A percentile compares a stretch with the other conserved stretches of the same genome.
These are phyloP conservation scores for Diaporthe sp. DNA, from an alignment of 2,329 filamentous ascomycete genomes.

Conservation along the genomic window DNA sequence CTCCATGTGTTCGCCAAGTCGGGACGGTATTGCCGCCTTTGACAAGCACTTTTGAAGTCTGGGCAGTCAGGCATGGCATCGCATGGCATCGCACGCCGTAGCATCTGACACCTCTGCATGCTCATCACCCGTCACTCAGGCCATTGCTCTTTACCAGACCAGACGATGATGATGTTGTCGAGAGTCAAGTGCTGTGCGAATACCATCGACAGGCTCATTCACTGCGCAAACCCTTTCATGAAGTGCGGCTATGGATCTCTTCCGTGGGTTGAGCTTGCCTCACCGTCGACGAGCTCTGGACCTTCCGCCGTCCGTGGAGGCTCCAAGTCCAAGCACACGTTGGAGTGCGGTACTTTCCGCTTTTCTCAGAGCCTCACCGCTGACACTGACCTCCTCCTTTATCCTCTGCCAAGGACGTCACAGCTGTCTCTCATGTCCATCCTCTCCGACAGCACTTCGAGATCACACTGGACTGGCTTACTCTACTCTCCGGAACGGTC, in stretches of 20 bases:
- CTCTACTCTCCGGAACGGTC: neutral
- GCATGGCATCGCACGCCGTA: neutral
- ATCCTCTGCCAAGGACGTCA: neutral
- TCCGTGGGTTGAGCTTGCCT: neutral
- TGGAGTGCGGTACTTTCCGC: neutral
- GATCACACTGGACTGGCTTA: neutral
- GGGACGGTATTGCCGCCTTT: conserved; percentile 1
- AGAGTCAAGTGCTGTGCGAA: neutral
- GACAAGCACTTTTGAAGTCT: conserved; percentile 18
- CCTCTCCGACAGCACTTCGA: neutral
- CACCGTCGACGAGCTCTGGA: neutral
- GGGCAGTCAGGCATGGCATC: conserved; percentile 11
- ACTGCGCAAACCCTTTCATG: neutral
- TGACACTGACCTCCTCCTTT: neutral
- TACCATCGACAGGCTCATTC: neutral
- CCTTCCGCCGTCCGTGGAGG: neutral
- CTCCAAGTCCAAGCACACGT: neutral
- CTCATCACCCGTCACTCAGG: neutral
- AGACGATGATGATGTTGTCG: neutral
- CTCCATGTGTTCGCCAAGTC: conserved; percentile 26
- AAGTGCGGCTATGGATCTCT: neutral
- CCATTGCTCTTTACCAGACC: neutral
- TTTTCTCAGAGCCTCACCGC: neutral
- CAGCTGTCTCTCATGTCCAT: neutral
- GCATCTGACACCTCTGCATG: conserved; percentile 1